Percentiles rank a stretch among this genome's conserved stretches.
Conservation (phyloP, 208 protist genomes). For the Leptomonas pyrrhocoris region DNA sequence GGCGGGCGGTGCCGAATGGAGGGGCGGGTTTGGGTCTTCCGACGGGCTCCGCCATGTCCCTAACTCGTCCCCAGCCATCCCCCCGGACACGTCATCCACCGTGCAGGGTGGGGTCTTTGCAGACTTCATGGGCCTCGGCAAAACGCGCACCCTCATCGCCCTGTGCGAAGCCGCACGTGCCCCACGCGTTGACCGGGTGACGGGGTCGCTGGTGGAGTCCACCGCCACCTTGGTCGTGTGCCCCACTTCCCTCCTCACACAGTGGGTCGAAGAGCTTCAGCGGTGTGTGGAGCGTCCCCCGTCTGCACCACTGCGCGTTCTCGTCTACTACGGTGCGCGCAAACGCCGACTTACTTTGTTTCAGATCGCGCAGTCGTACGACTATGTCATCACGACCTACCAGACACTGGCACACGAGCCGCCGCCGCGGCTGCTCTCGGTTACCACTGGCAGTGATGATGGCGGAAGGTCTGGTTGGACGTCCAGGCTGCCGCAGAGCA, state of each 20-base stretch:
- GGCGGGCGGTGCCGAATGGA: background rate
- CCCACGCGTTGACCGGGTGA: slow-evolving; percentile 45
- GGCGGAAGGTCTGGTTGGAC: background rate
- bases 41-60: background rate
- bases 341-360: slow-evolving; percentile 49
- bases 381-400: slow-evolving; percentile 85
- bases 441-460: background rate
- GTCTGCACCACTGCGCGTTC: slow-evolving; percentile 47
- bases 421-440: slow-evolving; percentile 4
- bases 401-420: slow-evolving; percentile 58
- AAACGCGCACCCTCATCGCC: slow-evolving; percentile 72
- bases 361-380: slow-evolving; percentile 68
- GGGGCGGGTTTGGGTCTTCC: background rate
- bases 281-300: slow-evolving; percentile 36
- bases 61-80: background rate
- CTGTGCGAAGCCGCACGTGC: slow-evolving; percentile 66
- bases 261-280: slow-evolving; percentile 76
- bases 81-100: slow-evolving; percentile 7
- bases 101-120: slow-evolving; percentile 71
- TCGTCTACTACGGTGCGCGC: slow-evolving; percentile 74
- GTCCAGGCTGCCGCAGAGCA: background rate
- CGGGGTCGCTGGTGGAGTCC: slow-evolving; percentile 61
- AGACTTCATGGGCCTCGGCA: slow-evolving; percentile 82
- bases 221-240: slow-evolving; percentile 79
- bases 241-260: slow-evolving; percentile 62